phyloP scores from a whole-genome alignment of 2,329 filamentous ascomycete species.

The Aaosphaeria pasadenensis region DNA sequence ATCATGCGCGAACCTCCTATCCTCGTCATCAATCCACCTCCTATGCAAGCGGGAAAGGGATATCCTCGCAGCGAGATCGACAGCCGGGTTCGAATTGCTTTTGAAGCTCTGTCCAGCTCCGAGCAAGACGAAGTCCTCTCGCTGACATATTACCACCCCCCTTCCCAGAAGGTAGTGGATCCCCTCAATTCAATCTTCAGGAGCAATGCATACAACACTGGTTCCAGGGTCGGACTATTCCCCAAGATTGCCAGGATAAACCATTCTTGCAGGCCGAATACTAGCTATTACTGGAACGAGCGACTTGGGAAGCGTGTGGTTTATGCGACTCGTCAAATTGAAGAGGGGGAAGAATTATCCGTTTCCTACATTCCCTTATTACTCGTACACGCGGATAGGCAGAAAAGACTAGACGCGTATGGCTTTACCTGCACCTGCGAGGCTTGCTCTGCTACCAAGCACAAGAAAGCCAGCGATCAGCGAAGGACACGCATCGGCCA shows the following conservation, averaged over 20 bases:
- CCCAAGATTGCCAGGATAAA: constrained; percentile 37
- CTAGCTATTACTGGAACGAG: constrained; percentile 37
- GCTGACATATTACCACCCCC: constrained; percentile 18
- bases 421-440: constrained; percentile 37
- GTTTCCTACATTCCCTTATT: constrained; percentile 39
- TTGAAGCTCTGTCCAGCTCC: constrained; percentile 16
- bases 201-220: constrained; percentile 36
- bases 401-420: constrained; percentile 30
- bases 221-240: constrained; percentile 27
- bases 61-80: constrained; percentile 23
- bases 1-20: constrained; percentile 41
- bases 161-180: constrained; percentile 12
- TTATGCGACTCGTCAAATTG: constrained; percentile 35
- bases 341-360: constrained; percentile 39
- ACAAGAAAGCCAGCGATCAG: constrained; percentile 20
- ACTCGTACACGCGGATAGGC: constrained; percentile 22
- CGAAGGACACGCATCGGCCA: constrained; percentile 24
- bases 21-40: constrained; percentile 29
- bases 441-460: constrained; percentile 28
- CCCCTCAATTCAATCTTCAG: constrained; percentile 29
- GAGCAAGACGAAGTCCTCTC: constrained; percentile 24
- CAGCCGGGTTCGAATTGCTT: constrained; percentile 19
- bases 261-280: constrained; percentile 35
- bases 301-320: constrained; percentile 27
- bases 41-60: constrained; percentile 19